Base-by-base conservation (phyloP, 805 yeast genomes). In the Starmerella tilneyi region DNA sequence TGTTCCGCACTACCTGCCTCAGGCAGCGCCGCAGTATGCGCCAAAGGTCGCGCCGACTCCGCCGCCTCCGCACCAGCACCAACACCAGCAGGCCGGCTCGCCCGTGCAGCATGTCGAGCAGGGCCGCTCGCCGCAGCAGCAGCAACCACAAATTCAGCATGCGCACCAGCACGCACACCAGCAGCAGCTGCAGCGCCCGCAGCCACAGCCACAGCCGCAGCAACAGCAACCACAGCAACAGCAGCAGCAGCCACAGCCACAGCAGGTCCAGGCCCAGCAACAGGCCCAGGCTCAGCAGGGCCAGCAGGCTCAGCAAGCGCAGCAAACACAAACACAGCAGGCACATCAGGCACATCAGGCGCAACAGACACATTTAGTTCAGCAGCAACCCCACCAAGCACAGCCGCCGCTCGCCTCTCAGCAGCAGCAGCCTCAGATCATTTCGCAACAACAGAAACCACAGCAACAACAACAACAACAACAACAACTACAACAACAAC, bases 131-230 rank as follows among this genome's bases (percentile, higher is more conserved):
- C 45, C 29, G 27, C 45, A 24, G 28, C 36, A 40, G 37, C 31
- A 15, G 11, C 41, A 22, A 22, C 28, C 31, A n/a, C 19, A 20
- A 8, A 30, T 19, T 41, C 44, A 44, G 17, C 50, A 34, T 20
- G 43, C 17, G 17, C 45, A 40, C 28, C 45, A 42, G n/a, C 24
- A 15, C 11, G 46, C 33, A 29, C 53, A 21, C 4, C 40, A 33
- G 23, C 36, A 27, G 11, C 32, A 13, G 8, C 31, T 21, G 32
- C 37, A 41, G 16, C 27, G 7, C 13, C 32, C 21, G 12, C 33
- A 39, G 20, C 53, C 33, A 27, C 46, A 35, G 28, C 45, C 35
- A 19, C 55, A 44, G 39, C 56, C 48, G 30, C 56, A 40, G 40
- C 54, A 35, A 33, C 52, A 50, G 28, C 44, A 32, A 2, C 41